phyloP scores from a whole-genome alignment of 495 filamentous ascomycete species.

The Hyaloscypha variabilis region DNA sequence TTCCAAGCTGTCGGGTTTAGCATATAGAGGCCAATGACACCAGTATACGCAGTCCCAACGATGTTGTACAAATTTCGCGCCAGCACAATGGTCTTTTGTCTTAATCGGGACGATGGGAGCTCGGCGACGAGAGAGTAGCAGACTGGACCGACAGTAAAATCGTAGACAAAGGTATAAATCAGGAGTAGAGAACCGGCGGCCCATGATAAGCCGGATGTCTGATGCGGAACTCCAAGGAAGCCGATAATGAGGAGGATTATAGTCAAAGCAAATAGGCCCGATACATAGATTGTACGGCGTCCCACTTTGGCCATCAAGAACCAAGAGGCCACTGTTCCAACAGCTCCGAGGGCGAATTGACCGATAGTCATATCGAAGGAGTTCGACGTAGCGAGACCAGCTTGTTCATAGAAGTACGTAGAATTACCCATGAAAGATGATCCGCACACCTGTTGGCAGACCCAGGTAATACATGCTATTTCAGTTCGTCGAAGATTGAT shows the following conservation, averaged over 20 bases:
- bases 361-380: constrained; percentile 56
- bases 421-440: constrained; percentile 70
- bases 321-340: constrained; percentile 56
- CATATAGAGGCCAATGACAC: constrained; percentile 47
- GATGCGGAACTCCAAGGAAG: constrained; percentile 33
- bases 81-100: constrained; percentile 56
- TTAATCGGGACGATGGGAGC: constrained; percentile 53
- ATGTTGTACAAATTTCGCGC: constrained; percentile 60
- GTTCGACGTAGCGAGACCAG: constrained; percentile 56
- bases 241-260: constrained; percentile 40
- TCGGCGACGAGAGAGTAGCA: constrained; percentile 64
- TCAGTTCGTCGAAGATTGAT: constrained; percentile 70
- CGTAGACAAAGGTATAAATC: constrained; percentile 54
- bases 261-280: constrained; percentile 45
- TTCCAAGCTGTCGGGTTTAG: constrained; percentile 53
- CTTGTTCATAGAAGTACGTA: constrained; percentile 70
- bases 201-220: constrained; percentile 35
- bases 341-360: constrained; percentile 49
- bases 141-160: constrained; percentile 61
- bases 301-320: constrained; percentile 50
- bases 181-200: constrained; percentile 57
- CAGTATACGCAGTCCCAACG: too few species aligned
- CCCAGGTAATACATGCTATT: constrained; percentile 68
- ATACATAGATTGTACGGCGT: constrained; percentile 53
- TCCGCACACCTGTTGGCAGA: constrained; percentile 72